Conservation (phyloP, 1,284 basidiomycete species). For the Malassezia yamatoensis region DNA sequence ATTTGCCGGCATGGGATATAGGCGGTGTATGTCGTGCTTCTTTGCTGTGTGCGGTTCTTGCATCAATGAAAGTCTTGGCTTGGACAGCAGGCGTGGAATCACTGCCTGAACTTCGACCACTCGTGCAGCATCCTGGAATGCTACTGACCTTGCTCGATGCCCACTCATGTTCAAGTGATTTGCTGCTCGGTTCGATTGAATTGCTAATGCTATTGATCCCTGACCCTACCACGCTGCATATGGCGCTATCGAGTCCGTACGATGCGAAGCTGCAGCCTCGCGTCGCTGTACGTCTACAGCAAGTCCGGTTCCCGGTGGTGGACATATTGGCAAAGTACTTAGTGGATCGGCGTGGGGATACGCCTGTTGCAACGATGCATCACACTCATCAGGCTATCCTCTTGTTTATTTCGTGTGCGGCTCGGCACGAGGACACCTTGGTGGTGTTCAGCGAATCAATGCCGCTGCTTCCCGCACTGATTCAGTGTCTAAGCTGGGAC, state of each 20-base stretch:
- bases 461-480: slow-evolving; percentile 27
- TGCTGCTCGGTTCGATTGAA: slow-evolving; percentile 2
- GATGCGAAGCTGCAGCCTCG: slow-evolving; percentile 7
- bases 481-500: slow-evolving; percentile 29
- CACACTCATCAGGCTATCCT: slow-evolving; percentile 19
- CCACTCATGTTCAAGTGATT: neutral
- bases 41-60: neutral
- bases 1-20: neutral
- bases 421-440: slow-evolving; percentile 22
- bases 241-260: slow-evolving; percentile 9
- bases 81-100: slow-evolving; percentile 6
- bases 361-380: slow-evolving; percentile 16
- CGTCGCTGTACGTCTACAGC: slow-evolving; percentile 2
- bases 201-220: neutral
- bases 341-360: slow-evolving; percentile 29
- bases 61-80: slow-evolving; percentile 2
- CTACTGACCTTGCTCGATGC: slow-evolving; percentile 8
- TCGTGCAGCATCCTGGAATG: slow-evolving; percentile 11
- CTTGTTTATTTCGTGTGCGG: slow-evolving; percentile 22
- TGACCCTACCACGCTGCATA: slow-evolving; percentile 8
- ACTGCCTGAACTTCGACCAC: slow-evolving; percentile 7
- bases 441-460: slow-evolving; percentile 28
- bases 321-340: slow-evolving; percentile 33
- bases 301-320: slow-evolving; percentile 25
- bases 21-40: neutral